Conservation (phyloP, 129 eudicot genomes). For the Artemisia annua region DNA sequence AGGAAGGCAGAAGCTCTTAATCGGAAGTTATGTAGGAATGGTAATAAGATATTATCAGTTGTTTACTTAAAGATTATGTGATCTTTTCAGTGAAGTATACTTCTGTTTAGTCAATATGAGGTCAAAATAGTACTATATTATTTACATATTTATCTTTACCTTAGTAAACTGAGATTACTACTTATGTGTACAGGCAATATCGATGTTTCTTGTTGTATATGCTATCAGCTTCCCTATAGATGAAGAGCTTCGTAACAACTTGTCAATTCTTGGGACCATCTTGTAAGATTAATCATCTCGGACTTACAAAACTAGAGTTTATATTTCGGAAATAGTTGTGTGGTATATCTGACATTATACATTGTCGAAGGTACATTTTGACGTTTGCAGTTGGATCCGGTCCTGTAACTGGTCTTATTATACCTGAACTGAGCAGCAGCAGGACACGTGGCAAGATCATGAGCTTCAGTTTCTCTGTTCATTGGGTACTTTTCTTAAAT, state of each 20-base stretch:
- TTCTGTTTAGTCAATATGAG: not conserved
- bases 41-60: slow-evolving; percentile 24
- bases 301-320: not conserved
- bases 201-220: slow-evolving; percentile 69
- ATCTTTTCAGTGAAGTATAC: not conserved
- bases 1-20: slow-evolving; percentile 71
- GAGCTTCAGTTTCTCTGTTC: slow-evolving; percentile 72
- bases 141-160: not conserved
- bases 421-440: slow-evolving; percentile 1
- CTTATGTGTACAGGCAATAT: slow-evolving; percentile 48
- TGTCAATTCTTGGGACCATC: slow-evolving; percentile 76
- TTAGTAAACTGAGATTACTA: slow-evolving; percentile 13
- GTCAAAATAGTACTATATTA: not conserved
- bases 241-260: slow-evolving; percentile 60
- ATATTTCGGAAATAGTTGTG: not conserved
- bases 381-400: slow-evolving; percentile 74
- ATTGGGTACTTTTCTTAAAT: slow-evolving; percentile 53
- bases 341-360: slow-evolving; percentile 8
- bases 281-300: slow-evolving; percentile 45
- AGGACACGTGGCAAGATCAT: slow-evolving; percentile 29
- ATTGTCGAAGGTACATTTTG: slow-evolving; percentile 61
- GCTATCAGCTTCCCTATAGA: slow-evolving; percentile 70
- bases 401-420: slow-evolving; percentile 61
- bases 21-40: slow-evolving; percentile 88
- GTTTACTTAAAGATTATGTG: not conserved